phyloP scores from a whole-genome alignment of 2,329 filamentous ascomycete species.

The Fusarium equiseti region DNA sequence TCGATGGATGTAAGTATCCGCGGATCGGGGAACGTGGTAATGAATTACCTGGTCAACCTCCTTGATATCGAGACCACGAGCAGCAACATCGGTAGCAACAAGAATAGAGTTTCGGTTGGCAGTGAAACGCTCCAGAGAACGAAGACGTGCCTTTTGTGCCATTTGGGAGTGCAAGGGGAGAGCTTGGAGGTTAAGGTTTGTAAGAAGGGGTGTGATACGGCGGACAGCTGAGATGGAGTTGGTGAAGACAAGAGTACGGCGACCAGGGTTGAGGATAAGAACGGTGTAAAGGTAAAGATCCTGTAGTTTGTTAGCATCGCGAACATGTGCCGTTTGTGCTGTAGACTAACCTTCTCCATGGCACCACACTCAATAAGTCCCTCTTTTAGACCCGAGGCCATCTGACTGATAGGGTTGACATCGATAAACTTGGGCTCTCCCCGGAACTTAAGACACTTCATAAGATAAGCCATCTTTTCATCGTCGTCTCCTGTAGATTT shows the following conservation, averaged over 20 bases:
- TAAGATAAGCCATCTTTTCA: constrained; percentile 91
- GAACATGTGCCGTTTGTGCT: too few relatives aligned
- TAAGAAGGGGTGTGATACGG: constrained; percentile 84
- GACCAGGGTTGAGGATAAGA: constrained; percentile 82
- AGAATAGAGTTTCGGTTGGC: constrained; percentile 76
- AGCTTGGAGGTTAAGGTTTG: constrained; percentile 82
- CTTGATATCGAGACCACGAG: constrained; percentile 92
- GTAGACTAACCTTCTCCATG: constrained; percentile 82
- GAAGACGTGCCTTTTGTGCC: constrained; percentile 94
- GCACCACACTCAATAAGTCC: constrained; percentile 91
- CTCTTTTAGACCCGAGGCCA: constrained; percentile 88
- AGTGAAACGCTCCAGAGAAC: constrained; percentile 90
- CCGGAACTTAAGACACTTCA: constrained; percentile 89
- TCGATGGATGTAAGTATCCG: constrained; percentile 94
- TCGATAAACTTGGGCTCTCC: constrained; percentile 92
- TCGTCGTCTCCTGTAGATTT: constrained; percentile 70
- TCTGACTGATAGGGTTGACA: constrained; percentile 87
- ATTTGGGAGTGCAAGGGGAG: constrained; percentile 91
- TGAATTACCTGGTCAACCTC: constrained; percentile 91
- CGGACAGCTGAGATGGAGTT: constrained; percentile 96
- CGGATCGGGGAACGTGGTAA: constrained; percentile 92
- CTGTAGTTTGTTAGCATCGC: constrained; percentile 52
- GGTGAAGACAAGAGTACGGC: constrained; percentile 89
- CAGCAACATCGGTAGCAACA: constrained; percentile 92
- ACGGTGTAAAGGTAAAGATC: constrained; percentile 94